phyloP scores from a whole-genome alignment of 2,329 filamentous ascomycete genomes.

The Phaeosphaeriaceae sp. region DNA sequence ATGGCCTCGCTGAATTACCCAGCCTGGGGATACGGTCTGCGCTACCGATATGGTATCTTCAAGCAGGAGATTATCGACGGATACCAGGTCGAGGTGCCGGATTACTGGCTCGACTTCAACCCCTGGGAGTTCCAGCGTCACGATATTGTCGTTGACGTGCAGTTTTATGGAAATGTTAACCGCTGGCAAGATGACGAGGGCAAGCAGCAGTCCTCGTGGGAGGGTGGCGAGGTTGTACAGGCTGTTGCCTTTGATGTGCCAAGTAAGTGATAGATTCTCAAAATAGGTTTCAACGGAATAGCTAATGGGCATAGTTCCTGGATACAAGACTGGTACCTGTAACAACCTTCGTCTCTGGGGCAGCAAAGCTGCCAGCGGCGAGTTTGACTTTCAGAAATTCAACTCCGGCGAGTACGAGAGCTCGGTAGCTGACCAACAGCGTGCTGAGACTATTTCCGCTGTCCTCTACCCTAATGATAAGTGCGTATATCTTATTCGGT shows the following conservation, averaged over 20 bases:
- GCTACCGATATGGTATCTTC: conserved; percentile 95
- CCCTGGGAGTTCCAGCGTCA: conserved; percentile 98
- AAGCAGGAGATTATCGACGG: conserved; percentile 99
- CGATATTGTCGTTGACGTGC: conserved; percentile 93
- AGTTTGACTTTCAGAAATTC: conserved; percentile 99
- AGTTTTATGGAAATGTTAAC: conserved; percentile 89
- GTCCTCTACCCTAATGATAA: conserved; percentile 98
- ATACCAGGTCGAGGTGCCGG: conserved; percentile 96
- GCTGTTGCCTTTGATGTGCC: conserved; percentile 91
- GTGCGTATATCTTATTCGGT: conserved; percentile 20
- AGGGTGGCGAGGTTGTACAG: conserved; percentile 89
- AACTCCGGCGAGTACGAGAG: conserved; percentile 98
- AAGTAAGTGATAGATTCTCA: conserved; percentile 25
- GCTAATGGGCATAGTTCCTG: conserved; percentile 71
- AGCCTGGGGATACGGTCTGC: conserved; percentile 95
- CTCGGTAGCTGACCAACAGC: conserved; percentile 96
- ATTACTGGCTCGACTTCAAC: conserved; percentile 99
- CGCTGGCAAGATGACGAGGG: conserved; percentile 76
- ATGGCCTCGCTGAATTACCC: conserved; percentile 93
- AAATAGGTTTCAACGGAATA: not conserved
- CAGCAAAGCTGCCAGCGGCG: conserved; percentile 93
- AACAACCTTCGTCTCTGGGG: conserved; percentile 98
- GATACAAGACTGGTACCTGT: conserved; percentile 85
- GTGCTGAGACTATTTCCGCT: conserved; percentile 97
- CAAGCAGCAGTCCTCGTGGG: conserved; percentile 78